Evolutionary conservation across 352 stramenopile genomes (phyloP), one percentile per base, ranked within the genome.

Genomic region (Phytophthora sansomeana): DNA sequence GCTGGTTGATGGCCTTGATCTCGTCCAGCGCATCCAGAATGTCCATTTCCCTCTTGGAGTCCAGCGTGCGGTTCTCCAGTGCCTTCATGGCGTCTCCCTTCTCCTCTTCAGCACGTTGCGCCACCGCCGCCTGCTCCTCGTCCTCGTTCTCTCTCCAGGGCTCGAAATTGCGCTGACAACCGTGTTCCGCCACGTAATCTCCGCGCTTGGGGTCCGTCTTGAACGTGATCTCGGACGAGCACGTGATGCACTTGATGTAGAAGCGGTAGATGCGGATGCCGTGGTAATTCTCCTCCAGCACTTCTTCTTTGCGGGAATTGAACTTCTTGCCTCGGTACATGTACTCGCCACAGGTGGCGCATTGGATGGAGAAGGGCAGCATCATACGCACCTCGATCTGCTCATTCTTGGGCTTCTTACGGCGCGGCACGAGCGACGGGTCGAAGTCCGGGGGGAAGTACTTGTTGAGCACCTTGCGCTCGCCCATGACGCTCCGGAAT

Each of bases 291-390:
- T 99, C 92, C 48, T 97, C 97, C 56, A 97, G 76, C 35, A 99
- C 94, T 32, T 97, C 85, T 71, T 99, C 98, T 74, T 99, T 99
- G 62, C 97, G 92, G 53, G 89, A 98, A 75, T 99, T 99, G 78
- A 99, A 99, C 81, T 99, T 99, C 63, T 98, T 98, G 54, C 98
- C 97, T 21, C 95, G 92, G 79, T 99, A 99, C 90, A 99, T 98
- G 80, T 99, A 99, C 66, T 98, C 96, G 50, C 95, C 95, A 63
- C 98, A 99, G 8, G 90, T 98, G 39, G 77, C 90, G 79, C 98
- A 99, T 69, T 99, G 96, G 52, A 99, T 90, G 16, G 88, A 98
- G 81, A 99, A 99, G 33, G 98, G 97, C 46, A 99, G 82, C 98
- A 99, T 99, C 97, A 99, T 99, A 36, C 97, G 97, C 43, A 99